phyloP scores from a whole-genome alignment of 2,329 filamentous ascomycete species.

The Pochonia chlamydosporia region DNA sequence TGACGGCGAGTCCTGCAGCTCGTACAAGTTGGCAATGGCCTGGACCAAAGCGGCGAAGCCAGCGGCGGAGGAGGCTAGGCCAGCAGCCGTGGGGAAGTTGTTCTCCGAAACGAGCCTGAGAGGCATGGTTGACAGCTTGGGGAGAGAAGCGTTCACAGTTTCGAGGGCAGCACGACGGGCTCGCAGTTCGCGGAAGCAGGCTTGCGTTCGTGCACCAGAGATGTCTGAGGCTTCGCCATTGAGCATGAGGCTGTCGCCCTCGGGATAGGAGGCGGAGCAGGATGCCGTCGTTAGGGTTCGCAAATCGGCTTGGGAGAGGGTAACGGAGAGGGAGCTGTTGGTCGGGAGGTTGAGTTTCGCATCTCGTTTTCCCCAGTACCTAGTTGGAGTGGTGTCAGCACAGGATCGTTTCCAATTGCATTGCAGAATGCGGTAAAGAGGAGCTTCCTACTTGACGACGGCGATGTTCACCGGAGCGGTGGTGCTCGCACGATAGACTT shows the following conservation, averaged over 20 bases:
- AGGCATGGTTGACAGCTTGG: conserved; percentile 70
- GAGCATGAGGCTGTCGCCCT: conserved; percentile 68
- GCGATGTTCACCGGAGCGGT: conserved; percentile 98
- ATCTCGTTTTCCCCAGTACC: conserved; percentile 96
- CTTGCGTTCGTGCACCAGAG: conserved; percentile 83
- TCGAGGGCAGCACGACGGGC: conserved; percentile 72
- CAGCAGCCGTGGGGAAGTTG: conserved; percentile 97
- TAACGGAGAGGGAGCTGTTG: conserved; percentile 96
- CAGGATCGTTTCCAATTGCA: background rate
- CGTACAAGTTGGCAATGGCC: conserved; percentile 87
- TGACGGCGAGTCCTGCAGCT: conserved; percentile 71
- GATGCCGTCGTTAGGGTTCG: conserved; percentile 95
- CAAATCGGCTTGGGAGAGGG: conserved; percentile 87
- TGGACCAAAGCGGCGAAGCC: conserved; percentile 69
- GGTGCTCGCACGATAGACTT: conserved; percentile 85
- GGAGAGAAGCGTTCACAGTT: conserved; percentile 63
- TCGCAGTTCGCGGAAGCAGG: conserved; percentile 84
- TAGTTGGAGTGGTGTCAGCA: conserved; percentile 7
- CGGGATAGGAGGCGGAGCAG: conserved; percentile 67
- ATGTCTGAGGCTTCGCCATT: conserved; percentile 82
- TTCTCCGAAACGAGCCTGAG: conserved; percentile 91
- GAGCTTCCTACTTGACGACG: conserved; percentile 74
- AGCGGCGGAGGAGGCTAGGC: conserved; percentile 68
- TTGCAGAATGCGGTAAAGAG: background rate
- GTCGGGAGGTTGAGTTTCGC: conserved; percentile 91